Evolutionary conservation across 2,329 filamentous ascomycete genomes (phyloP).

Genomic region (Emmonsia crescens): DNA sequence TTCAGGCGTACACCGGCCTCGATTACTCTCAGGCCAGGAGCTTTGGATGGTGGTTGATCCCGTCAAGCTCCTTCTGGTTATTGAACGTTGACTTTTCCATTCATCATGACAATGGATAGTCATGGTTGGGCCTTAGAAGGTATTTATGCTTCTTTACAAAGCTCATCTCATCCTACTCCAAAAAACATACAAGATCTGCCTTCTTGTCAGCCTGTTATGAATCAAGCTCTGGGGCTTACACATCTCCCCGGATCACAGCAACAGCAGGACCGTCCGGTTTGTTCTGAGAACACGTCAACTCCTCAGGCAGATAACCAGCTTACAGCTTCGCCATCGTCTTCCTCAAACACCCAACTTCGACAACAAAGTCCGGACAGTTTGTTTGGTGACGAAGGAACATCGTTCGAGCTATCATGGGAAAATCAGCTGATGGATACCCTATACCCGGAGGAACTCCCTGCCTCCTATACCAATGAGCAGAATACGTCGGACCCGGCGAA

Average conservation of each 20-base stretch:
- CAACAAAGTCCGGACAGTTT: background rate
- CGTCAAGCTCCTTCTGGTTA: conserved; percentile 7
- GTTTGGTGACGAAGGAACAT: background rate
- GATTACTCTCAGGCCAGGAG: background rate
- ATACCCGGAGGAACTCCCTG: background rate
- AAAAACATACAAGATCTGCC: conserved; percentile 7
- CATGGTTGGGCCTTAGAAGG: conserved; percentile 20
- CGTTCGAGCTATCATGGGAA: background rate
- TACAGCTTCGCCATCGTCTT: background rate
- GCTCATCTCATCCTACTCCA: conserved; percentile 6
- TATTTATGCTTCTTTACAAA: conserved; percentile 27
- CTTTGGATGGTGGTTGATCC: conserved; percentile 3
- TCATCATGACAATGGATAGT: conserved; percentile 14
- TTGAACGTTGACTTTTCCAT: conserved; percentile 8
- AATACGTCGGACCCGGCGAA: background rate
- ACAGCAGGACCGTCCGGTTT: conserved; percentile 10
- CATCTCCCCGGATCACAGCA: conserved; percentile 29
- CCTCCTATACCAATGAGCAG: background rate
- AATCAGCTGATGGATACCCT: background rate
- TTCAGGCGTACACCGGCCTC: background rate
- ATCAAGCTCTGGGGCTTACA: conserved; percentile 34
- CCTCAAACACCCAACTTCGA: background rate
- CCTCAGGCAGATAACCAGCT: background rate
- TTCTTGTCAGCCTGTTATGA: conserved; percentile 18
- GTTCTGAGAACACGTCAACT: background rate